Evolutionary conservation across 2,329 filamentous ascomycete genomes (phyloP).

Genomic region (Diaporthe longicolla): DNA sequence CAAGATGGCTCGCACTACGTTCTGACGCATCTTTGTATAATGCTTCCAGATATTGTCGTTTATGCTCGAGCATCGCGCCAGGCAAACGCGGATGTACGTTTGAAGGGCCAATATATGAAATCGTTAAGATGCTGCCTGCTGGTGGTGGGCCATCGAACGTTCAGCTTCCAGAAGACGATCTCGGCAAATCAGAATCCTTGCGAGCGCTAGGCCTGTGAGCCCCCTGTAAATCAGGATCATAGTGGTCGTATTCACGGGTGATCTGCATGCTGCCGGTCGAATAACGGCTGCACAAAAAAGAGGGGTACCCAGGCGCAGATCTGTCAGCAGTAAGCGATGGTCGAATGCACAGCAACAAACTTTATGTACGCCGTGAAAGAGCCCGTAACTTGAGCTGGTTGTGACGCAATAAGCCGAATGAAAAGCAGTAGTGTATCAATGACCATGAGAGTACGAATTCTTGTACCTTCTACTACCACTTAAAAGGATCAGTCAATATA

Average conservation of each 20-base stretch:
- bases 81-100: not conserved
- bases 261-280: constrained; percentile 10
- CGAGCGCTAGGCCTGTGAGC: not conserved
- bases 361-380: no score
- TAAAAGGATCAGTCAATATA: no score
- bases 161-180: not conserved
- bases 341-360: no score
- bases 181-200: constrained; percentile 20
- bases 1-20: not conserved
- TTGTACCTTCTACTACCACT: no score
- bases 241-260: not conserved
- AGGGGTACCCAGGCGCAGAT: not conserved
- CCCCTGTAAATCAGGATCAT: not conserved
- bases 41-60: not conserved
- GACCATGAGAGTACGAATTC: no score
- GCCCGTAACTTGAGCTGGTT: no score
- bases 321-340: not conserved
- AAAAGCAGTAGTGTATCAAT: no score
- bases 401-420: no score
- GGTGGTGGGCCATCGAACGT: not conserved
- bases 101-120: not conserved
- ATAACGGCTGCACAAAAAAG: not conserved
- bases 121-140: constrained; percentile 18
- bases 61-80: not conserved
- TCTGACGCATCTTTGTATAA: not conserved